Evolutionary conservation across 176 grass and related monocot genomes (phyloP), one percentile per base, ranked within the genome.

Genomic region (Juncus effusus): DNA sequence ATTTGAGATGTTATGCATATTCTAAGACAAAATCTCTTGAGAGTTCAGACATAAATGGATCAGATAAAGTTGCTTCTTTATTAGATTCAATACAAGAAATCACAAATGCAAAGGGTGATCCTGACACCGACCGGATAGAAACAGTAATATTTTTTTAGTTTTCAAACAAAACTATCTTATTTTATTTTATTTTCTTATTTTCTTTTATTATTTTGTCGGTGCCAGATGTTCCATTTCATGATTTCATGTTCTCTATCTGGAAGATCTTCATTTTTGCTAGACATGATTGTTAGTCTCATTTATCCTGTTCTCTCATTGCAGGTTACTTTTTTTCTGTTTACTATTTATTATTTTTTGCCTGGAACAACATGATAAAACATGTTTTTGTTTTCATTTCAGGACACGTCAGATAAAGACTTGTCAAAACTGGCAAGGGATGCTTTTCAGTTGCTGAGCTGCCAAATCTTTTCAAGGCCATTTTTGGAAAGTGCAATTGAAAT

Each of bases 371-470:
- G 19, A 28, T 28, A 28, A 28, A 70, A 70, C 67, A 70, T 57
- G 13, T 59, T 70, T 54, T 11, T 7, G 16, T 16, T 56, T 39
- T 35, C 16, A 70, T 37, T 70, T 14, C 68, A 97, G 93, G 93
- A 97, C 87, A 89, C 82, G 83, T 92, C 93, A 77, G 88, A 97
- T 41, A 92, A 97, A 81, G 80, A 84, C 60, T 84, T 92, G 73
- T 91, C 93, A 42, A 79, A 80, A 65, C 81, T 92, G 3, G 82
- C 93, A 61, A 88, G 91, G 68, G 76, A 88, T 59, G 77, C 88
- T 79, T 97, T 97, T 84, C 82, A 92, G 71, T 77, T 97, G 67
- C 75, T 97, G 8, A 92, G 88, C 64, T 97, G 93, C 87, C 76
- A 66, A 67, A 83, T 74, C 67, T 74, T 91, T 61, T 79, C 54